Conservation (phyloP, 2,329 filamentous ascomycete genomes). For the Shiraia bambusicola region DNA sequence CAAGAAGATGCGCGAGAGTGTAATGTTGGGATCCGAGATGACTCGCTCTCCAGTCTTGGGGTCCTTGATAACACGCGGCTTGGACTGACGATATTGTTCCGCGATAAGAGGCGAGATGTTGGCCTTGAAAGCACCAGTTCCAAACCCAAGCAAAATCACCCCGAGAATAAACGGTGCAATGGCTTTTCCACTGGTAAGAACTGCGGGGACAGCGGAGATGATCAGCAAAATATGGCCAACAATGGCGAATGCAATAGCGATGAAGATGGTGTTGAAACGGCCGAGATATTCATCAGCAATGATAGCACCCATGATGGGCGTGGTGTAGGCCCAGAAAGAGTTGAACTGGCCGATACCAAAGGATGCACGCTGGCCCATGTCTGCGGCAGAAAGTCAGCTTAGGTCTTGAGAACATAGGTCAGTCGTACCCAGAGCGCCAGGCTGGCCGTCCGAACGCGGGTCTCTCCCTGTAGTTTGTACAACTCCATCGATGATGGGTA, state of each 20-base stretch:
- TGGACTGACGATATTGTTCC: constrained; percentile 65
- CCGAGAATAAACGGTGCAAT: constrained; percentile 55
- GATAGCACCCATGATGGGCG: constrained; percentile 55
- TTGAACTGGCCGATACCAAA: constrained; percentile 43
- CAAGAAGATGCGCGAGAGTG: constrained; percentile 63
- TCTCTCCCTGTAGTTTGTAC: constrained; percentile 36
- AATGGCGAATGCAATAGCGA: constrained; percentile 51
- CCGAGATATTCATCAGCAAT: constrained; percentile 61
- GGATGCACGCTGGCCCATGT: constrained; percentile 42
- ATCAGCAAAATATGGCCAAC: constrained; percentile 58
- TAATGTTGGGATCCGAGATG: constrained; percentile 69
- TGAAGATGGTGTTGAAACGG: constrained; percentile 63
- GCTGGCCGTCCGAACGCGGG: constrained; percentile 32
- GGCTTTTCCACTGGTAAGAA: constrained; percentile 46
- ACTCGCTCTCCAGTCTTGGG: constrained; percentile 63
- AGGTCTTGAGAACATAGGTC: too few relatives aligned
- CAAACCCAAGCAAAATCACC: constrained; percentile 51
- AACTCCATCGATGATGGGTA: constrained; percentile 39
- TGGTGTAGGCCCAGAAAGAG: constrained; percentile 46
- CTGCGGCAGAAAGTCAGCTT: not conserved
- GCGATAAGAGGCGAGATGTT: constrained; percentile 64
- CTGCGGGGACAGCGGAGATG: constrained; percentile 55
- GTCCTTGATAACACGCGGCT: constrained; percentile 57
- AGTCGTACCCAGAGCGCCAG: constrained; percentile 28
- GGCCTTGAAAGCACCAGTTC: constrained; percentile 52